Percentiles rank a stretch among this genome's conserved stretches.
These are phyloP conservation scores for Endotrypanum monterogeii DNA, from an alignment of 208 protist genomes.

Conservation along the genomic window DNA sequence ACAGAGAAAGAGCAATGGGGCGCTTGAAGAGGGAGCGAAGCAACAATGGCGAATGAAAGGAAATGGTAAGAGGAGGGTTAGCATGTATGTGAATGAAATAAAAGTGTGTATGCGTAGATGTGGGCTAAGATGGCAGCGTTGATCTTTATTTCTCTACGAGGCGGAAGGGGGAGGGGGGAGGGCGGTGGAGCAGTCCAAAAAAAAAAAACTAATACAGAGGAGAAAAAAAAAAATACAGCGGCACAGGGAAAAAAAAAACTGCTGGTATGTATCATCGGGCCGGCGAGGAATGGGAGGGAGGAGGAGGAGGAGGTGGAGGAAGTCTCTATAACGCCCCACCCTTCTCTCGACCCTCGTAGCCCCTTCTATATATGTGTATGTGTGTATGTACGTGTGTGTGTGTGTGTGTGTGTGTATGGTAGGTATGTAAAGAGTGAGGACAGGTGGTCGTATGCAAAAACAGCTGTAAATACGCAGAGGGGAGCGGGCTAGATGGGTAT, in stretches of 20 bases:
- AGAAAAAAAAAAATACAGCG: too few species aligned
- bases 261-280: too few species aligned
- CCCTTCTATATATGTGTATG: slow-evolving; percentile 2
- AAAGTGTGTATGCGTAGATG: not conserved
- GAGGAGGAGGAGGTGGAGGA: too few species aligned
- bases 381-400: slow-evolving; percentile 12
- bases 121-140: not conserved
- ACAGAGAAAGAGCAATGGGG: not conserved
- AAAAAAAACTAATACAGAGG: too few species aligned
- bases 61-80: not conserved
- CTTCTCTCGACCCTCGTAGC: not conserved
- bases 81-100: not conserved
- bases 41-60: not conserved
- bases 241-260: too few species aligned
- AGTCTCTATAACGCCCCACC: not conserved
- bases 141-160: not conserved
- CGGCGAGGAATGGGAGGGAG: too few species aligned
- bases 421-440: not conserved
- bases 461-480: not conserved
- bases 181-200: too few species aligned
- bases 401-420: not conserved
- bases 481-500: too few species aligned
- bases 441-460: not conserved
- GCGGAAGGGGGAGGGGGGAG: not conserved
- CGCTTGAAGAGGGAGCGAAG: not conserved